phyloP scores from a whole-genome alignment of 1,284 basidiomycete species.

The Trichosporon sp. region DNA sequence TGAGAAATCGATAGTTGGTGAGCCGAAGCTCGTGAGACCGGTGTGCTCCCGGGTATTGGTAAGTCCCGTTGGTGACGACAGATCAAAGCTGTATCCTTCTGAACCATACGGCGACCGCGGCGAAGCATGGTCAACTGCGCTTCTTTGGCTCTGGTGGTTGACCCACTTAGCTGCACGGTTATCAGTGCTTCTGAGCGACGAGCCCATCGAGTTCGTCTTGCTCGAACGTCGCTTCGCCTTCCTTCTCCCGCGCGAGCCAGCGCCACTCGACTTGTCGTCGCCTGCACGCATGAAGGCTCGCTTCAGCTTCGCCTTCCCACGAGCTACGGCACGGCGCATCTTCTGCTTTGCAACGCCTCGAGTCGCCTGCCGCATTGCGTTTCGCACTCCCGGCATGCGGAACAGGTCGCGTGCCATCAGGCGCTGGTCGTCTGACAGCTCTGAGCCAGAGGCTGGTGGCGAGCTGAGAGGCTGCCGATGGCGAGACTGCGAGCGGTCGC shows the following conservation, averaged over 20 bases:
- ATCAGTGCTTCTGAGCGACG: background rate
- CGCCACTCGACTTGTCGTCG: background rate
- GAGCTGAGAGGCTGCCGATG: background rate
- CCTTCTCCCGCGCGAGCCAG: background rate
- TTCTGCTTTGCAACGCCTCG: background rate
- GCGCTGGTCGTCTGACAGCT: background rate
- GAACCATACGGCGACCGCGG: background rate
- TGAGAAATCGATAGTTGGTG: background rate
- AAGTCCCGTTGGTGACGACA: background rate
- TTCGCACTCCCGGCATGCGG: background rate
- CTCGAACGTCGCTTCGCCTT: background rate
- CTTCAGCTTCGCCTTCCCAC: background rate
- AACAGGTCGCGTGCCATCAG: background rate
- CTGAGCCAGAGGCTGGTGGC: background rate
- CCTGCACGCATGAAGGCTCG: background rate
- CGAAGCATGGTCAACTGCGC: background rate
- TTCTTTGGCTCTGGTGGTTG: background rate
- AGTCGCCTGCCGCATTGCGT: background rate
- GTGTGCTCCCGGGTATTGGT: background rate
- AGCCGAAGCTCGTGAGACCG: background rate
- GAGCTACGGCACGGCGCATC: background rate
- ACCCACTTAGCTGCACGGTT: background rate
- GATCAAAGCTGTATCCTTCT: background rate
- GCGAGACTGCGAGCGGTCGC: background rate
- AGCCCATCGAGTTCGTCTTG: background rate